These are phyloP conservation scores for Barnettozyma sp. DNA, from an alignment of 805 yeast genomes.

Conservation along the genomic window DNA sequence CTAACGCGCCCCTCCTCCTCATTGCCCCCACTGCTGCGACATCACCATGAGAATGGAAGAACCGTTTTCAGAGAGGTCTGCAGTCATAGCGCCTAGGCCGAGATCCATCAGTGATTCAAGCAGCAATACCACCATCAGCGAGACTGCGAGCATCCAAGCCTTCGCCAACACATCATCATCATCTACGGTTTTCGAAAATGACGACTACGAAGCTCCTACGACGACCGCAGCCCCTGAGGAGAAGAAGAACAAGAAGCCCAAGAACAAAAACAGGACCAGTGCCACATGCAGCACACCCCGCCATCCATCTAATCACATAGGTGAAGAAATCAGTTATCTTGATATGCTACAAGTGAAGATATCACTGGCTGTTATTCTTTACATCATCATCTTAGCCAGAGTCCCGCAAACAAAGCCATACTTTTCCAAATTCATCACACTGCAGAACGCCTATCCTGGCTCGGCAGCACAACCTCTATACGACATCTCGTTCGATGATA, in stretches of 20 bases:
- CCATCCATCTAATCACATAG: slow-evolving; percentile 3
- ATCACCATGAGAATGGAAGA: neutral
- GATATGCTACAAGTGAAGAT: slow-evolving; percentile 27
- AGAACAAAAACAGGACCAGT: too few relatives aligned
- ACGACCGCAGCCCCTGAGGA: neutral
- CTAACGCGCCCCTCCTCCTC: too few relatives aligned
- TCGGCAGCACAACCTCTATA: slow-evolving; percentile 28
- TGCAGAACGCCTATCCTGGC: slow-evolving; percentile 36
- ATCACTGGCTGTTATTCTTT: slow-evolving; percentile 19
- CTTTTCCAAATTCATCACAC: slow-evolving; percentile 32
- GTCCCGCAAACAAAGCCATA: slow-evolving; percentile 25
- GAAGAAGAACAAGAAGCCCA: neutral
- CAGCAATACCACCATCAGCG: neutral
- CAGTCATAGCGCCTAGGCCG: neutral
- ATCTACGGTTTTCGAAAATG: slow-evolving; percentile 6
- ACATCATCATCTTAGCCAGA: slow-evolving; percentile 21
- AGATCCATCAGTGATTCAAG: slow-evolving; percentile 4
- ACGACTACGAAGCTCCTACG: slow-evolving; percentile 1
- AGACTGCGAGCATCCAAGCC: neutral
- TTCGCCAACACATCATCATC: slow-evolving; percentile 5
- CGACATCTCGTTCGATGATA: slow-evolving; percentile 52
- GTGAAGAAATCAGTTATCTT: slow-evolving; percentile 13
- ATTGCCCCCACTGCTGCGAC: neutral
- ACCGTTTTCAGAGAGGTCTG: neutral
- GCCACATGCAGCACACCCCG: slow-evolving; percentile 1